Evolutionary conservation across 352 stramenopile genomes (phyloP), one percentile per base, ranked within the genome.

Genomic region (Pythium vanterpoolii): DNA sequence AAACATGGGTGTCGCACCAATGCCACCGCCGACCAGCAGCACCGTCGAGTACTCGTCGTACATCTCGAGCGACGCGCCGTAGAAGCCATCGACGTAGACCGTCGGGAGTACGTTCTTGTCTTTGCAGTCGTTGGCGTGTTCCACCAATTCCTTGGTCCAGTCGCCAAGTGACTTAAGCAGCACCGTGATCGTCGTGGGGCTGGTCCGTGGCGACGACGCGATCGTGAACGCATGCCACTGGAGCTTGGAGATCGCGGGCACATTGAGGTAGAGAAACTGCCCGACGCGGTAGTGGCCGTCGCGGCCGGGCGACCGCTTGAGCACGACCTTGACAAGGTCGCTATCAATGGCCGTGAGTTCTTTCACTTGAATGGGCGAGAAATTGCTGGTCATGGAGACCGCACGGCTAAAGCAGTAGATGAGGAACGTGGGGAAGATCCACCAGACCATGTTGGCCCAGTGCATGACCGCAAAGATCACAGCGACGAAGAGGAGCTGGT

Each of bases 221-320:
- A 84, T 74, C 11, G 69, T 79, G 59, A 84, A 78, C 13, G 72
- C 51, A 28, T 85, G 75, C 72, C 72, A 85, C 56, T 85, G 67
- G 8, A 70, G 49, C 61, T 73, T 79, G 24, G 73, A 79, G 44
- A 85, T 65, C 10, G 64, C 21, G 0, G 72, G 75, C 1, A 68
- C 71, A 33, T 77, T 79, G 24, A 82, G 11, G 59, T 82, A 82
- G 14, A 82, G 42, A 21, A 82, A 76, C 33, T 79, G 68, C 4
- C 72, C 72, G 46, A 78, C 55, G 1, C 42, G 4, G 62, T 66
- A 85, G 31, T 56, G 36, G 11, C 62, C 66, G 18, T 64, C 57
- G 14, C 53, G 40, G 7, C 51, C 34, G 0, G 58, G 21, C 5
- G 66, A 72, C 1, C 62, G 65, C 16, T 45, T 28, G n/a, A 85